Percentiles rank a stretch among this genome's conserved stretches.
These are phyloP conservation scores for Leccinum disarticulatum DNA, from an alignment of 768 basidiomycete species.

Conservation along the genomic window DNA sequence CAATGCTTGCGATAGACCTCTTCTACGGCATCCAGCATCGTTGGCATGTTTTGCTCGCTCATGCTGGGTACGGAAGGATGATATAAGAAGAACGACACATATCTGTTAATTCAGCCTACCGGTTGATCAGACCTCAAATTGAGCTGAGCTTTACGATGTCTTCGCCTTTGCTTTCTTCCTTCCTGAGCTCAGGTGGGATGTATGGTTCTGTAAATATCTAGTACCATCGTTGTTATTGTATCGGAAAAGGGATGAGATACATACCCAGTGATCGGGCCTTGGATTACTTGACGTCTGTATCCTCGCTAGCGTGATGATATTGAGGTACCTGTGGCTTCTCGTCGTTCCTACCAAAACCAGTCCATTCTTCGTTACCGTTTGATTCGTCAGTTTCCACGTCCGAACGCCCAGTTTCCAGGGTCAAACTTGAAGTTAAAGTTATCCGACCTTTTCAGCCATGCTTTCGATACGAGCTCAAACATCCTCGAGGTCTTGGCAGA, in stretches of 20 bases:
- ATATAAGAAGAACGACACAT: background rate
- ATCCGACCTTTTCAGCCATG: too few relatives aligned
- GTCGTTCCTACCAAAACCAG: slow-evolving; percentile 22
- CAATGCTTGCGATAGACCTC: slow-evolving; percentile 72
- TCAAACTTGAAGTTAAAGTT: too few relatives aligned
- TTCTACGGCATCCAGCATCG: slow-evolving; percentile 73
- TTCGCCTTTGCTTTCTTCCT: slow-evolving; percentile 38
- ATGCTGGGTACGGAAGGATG: slow-evolving; percentile 47
- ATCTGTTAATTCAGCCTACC: slow-evolving; percentile 42
- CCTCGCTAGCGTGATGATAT: background rate
- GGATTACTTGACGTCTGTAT: background rate
- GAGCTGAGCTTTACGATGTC: slow-evolving; percentile 61
- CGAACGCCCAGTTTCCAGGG: background rate
- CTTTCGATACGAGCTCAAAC: too few relatives aligned
- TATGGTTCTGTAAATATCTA: slow-evolving; percentile 52
- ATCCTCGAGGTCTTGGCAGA: too few relatives aligned
- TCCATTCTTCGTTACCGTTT: slow-evolving; percentile 36
- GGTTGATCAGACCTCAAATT: slow-evolving; percentile 71
- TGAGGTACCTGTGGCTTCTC: background rate
- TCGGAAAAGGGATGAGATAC: slow-evolving; percentile 4
- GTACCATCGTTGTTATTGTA: background rate
- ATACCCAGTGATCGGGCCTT: slow-evolving; percentile 11
- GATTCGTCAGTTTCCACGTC: slow-evolving; percentile 25
- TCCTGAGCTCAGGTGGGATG: slow-evolving; percentile 77
- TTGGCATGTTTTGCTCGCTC: slow-evolving; percentile 85